Percentiles rank a stretch among this genome's conserved stretches.
phyloP scores from a whole-genome alignment of 1,284 basidiomycete species.

The Lentinula novae-zelandiae region DNA sequence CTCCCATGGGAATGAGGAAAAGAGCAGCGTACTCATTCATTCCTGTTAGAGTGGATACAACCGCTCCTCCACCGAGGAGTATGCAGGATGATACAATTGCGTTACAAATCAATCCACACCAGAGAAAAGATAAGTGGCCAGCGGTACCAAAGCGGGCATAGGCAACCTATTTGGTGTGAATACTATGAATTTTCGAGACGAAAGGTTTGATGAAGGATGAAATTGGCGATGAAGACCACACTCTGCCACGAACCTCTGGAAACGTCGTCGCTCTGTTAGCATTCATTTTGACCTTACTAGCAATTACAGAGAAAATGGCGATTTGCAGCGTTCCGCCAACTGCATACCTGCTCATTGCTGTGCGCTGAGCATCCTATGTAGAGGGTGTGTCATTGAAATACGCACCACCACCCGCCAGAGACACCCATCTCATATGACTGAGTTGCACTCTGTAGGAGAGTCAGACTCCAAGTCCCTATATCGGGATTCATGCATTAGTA shows the following conservation, averaged over 20 bases:
- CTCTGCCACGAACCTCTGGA: slow-evolving; percentile 18
- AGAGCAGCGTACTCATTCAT: slow-evolving; percentile 39
- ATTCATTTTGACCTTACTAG: slow-evolving; percentile 32
- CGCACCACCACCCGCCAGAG: slow-evolving; percentile 17
- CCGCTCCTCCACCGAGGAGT: slow-evolving; percentile 31
- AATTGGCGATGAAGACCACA: slow-evolving; percentile 14
- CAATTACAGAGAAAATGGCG: slow-evolving; percentile 29
- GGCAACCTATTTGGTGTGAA: slow-evolving; percentile 16
- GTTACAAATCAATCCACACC: slow-evolving; percentile 48
- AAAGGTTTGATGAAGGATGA: slow-evolving; percentile 36
- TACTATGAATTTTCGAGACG: neutral
- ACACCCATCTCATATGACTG: slow-evolving; percentile 29
- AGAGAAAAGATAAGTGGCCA: slow-evolving; percentile 42
- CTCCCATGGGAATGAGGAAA: slow-evolving; percentile 32
- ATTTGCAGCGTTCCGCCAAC: slow-evolving; percentile 32
- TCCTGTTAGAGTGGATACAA: slow-evolving; percentile 42
- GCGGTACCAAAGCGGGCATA: slow-evolving; percentile 41
- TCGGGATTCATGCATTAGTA: neutral
- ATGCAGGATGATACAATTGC: slow-evolving; percentile 37
- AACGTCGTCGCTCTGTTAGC: slow-evolving; percentile 26
- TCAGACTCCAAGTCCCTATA: slow-evolving; percentile 22
- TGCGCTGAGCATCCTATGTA: neutral
- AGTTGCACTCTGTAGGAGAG: slow-evolving; percentile 30
- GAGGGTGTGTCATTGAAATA: neutral
- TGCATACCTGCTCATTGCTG: slow-evolving; percentile 14